Conservation (phyloP, 2,329 filamentous ascomycete species). For the Paecilomyces sp. region DNA sequence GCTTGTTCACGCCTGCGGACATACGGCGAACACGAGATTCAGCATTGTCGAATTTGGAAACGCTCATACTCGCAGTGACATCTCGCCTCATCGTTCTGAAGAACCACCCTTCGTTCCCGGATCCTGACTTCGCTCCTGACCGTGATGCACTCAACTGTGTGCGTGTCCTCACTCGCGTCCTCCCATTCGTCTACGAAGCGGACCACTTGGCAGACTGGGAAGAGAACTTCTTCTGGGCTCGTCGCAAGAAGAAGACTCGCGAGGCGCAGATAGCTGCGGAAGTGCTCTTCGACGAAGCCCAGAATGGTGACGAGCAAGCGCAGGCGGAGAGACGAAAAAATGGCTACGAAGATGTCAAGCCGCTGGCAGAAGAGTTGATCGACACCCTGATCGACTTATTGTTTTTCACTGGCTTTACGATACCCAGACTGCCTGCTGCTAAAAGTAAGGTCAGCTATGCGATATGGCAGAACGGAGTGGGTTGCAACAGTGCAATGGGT, state of each 20-base stretch:
- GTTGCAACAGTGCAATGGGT: conserved; percentile 80
- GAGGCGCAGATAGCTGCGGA: conserved; percentile 61
- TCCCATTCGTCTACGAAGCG: conserved; percentile 88
- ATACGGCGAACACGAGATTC: conserved; percentile 82
- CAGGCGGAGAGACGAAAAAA: conserved; percentile 39
- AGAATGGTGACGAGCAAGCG: conserved; percentile 46
- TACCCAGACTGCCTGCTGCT: conserved; percentile 63
- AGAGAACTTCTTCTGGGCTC: conserved; percentile 85
- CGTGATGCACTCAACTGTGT: conserved; percentile 92
- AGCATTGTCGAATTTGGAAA: conserved; percentile 82
- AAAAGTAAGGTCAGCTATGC: conserved; percentile 81
- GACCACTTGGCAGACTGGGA: conserved; percentile 81
- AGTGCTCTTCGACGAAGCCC: conserved; percentile 75
- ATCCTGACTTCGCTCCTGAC: conserved; percentile 74
- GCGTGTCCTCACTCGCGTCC: conserved; percentile 76
- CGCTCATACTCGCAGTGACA: conserved; percentile 75
- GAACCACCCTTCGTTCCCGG: conserved; percentile 85
- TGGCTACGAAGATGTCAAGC: conserved; percentile 75
- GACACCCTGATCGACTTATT: conserved; percentile 83
- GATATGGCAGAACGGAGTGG: conserved; percentile 97
- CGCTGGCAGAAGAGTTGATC: conserved; percentile 84
- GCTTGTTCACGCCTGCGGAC: conserved; percentile 81
- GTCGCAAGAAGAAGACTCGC: conserved; percentile 63
- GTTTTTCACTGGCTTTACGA: conserved; percentile 85
- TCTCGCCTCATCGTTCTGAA: conserved; percentile 74